phyloP scores from a whole-genome alignment of 2,329 filamentous ascomycete genomes.

The Aspergillus carbonarius region DNA sequence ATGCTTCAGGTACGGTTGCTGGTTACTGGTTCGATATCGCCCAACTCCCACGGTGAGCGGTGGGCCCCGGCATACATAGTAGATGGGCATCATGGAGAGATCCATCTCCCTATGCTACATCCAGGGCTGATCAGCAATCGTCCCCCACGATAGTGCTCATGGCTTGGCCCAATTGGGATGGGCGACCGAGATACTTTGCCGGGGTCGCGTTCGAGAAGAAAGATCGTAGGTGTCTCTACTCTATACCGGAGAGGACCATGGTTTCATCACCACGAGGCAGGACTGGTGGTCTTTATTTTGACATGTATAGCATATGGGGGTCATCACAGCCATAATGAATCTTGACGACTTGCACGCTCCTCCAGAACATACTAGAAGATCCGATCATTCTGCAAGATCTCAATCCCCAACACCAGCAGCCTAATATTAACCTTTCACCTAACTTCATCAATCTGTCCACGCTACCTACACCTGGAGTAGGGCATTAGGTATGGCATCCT shows the following conservation, averaged over 20 bases:
- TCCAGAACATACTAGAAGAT: too few relatives aligned
- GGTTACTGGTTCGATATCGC: background rate
- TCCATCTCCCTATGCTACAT: background rate
- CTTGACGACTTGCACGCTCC: too few relatives aligned
- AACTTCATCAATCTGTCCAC: too few relatives aligned
- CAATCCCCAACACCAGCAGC: too few relatives aligned
- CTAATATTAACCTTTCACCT: too few relatives aligned
- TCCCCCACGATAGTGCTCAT: background rate
- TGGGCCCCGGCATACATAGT: background rate
- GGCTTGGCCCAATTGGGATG: background rate
- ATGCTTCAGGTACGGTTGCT: background rate
- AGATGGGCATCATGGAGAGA: background rate
- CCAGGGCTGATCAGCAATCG: constrained; percentile 1
- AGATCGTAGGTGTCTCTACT: too few relatives aligned
- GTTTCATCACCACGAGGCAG: background rate
- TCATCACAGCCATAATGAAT: too few relatives aligned
- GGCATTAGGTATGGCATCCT: too few relatives aligned
- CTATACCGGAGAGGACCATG: background rate
- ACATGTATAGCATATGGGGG: background rate
- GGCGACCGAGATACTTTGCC: background rate
- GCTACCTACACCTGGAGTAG: too few relatives aligned
- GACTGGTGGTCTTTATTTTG: background rate
- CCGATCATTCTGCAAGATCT: too few relatives aligned
- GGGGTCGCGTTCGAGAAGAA: background rate
- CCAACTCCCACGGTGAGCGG: background rate